Evolutionary conservation across 148 eudicot genomes (phyloP), one percentile per base, ranked within the genome.

Genomic region (Fagopyrum tataricum): DNA sequence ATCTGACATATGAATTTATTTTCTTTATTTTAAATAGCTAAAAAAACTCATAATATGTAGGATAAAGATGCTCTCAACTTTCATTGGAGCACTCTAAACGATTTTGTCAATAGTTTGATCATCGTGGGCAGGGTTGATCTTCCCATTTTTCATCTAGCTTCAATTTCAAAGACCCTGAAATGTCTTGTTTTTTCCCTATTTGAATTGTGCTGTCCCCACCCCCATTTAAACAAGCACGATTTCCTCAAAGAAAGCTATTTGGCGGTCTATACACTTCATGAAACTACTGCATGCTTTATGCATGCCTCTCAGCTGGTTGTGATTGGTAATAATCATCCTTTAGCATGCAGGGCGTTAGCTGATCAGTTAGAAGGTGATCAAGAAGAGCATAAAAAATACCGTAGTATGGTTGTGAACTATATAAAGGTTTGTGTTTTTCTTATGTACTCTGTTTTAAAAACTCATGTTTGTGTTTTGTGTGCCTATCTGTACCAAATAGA

Each of bases 311-410:
- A 31, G 70, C 68, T 47, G 17, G 59, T 48, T 40, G 76, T 47
- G 61, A 79, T 75, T 72, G 74, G 69, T 78, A 76, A 77, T 80
- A 71, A 77, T 81, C 78, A 72, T 75, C 77, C 75, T 75, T 64
- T 74, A 66, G 83, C 48, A 66, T 75, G 77, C 86, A 94, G 98
- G 87, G 90, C 97, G 12, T 78, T 94, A 73, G 96, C 96, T 59
- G 98, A 94, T 83, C 98, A 94, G 80, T 75, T 94, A 79, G 93
- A 94, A 72, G 98, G 98, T 71, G 82, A 80, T 76, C 96, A 89
- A 79, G 96, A 94, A 67, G 85, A 88, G 72, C 97, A 91, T 70
- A 80, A 74, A 78, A 94, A 91, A 76, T 94, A 88, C 73, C 89
- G 98, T 67, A 78, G 46, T 53, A 88, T 89, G 93, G 93, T 87